These are phyloP conservation scores for Acorus gramineus DNA, from an alignment of 106 monocot genomes.

Conservation along the genomic window DNA sequence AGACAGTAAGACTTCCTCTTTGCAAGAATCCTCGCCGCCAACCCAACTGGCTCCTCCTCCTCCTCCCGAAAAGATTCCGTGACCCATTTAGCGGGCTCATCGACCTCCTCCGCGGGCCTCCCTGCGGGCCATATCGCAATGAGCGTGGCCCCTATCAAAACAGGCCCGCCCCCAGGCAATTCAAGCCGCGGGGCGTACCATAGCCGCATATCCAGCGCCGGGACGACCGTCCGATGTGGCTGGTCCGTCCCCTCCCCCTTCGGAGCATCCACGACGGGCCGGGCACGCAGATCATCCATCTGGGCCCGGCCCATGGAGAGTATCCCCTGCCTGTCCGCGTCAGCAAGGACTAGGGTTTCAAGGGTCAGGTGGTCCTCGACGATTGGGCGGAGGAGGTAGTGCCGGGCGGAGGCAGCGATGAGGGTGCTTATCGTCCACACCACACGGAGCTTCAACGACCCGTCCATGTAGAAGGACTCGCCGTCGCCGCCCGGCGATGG, in stretches of 20 bases:
- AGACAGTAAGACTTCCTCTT: constrained; percentile 57
- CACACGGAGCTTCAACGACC: constrained; percentile 63
- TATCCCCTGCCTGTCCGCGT: constrained; percentile 70
- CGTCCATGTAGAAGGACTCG: constrained; percentile 57
- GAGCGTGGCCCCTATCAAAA: constrained; percentile 70
- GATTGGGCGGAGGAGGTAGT: constrained; percentile 56
- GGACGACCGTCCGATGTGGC: constrained; percentile 65
- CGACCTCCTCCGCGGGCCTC: not conserved
- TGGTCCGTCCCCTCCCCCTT: constrained; percentile 31
- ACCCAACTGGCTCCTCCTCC: constrained; percentile 58
- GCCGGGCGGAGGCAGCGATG: constrained; percentile 83
- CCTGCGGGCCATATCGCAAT: constrained; percentile 55
- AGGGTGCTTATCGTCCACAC: constrained; percentile 88
- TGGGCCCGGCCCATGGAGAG: constrained; percentile 52
- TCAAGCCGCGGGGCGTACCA: constrained; percentile 76
- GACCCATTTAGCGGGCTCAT: constrained; percentile 30
- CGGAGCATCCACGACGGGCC: constrained; percentile 20
- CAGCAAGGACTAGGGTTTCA: constrained; percentile 56
- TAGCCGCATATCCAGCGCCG: constrained; percentile 69
- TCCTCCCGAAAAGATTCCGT: constrained; percentile 27
- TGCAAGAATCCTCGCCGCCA: constrained; percentile 54
- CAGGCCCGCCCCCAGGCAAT: constrained; percentile 41
- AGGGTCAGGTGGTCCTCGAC: constrained; percentile 49
- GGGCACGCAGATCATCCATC: constrained; percentile 48
- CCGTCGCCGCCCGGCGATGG: not conserved